Evolutionary conservation across 2,329 filamentous ascomycete genomes (phyloP), one percentile per base, ranked within the genome.

Genomic region (Apiospora kogelbergensis): DNA sequence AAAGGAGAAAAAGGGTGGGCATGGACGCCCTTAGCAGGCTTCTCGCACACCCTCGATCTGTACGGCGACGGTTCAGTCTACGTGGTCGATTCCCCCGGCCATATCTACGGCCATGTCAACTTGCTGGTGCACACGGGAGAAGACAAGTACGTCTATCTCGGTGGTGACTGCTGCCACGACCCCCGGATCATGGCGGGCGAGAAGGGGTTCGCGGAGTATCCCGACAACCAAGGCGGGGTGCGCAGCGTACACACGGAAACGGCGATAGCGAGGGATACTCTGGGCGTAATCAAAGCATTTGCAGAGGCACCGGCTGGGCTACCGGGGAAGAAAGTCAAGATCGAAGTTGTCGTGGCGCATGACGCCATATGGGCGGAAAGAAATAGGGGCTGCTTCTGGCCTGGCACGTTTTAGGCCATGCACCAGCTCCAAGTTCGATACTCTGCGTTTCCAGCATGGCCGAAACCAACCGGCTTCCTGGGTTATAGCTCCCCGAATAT

Each of bases 141-240:
- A 5, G 68, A 72, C 60, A 80, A 79, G 46, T 86, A 83, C 78
- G 77, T 86, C 0, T 84, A 83, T 72, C 80, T 89, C 0, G 84
- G 81, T 9, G 86, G 85, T 0, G 86, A 89, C 72, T 83, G 83
- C 41, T 88, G 84, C 70, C 86, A 89, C 71, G 85, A 88, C 73
- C 76, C 77, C 0, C 74, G 86, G 46, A 80, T 88, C 2, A 74
- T 88, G 74, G 82, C 76, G 1, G 84, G 85, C 0, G 85, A 88
- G 73, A 85, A 81, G 71, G 82, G 78, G 0, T 85, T 89, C 66
- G 86, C 85, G 2, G 75, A 82, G 67, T 88, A 57, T 6, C 26
- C 15, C 17, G 48, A 57, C 26, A 84, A 79, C 2, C 76, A 76
- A 26, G 84, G 85, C 1, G 78, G 80, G 3, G 60, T 76, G 67